phyloP scores from a whole-genome alignment of 2,329 filamentous ascomycete species.

The Nannizzia gypsea region DNA sequence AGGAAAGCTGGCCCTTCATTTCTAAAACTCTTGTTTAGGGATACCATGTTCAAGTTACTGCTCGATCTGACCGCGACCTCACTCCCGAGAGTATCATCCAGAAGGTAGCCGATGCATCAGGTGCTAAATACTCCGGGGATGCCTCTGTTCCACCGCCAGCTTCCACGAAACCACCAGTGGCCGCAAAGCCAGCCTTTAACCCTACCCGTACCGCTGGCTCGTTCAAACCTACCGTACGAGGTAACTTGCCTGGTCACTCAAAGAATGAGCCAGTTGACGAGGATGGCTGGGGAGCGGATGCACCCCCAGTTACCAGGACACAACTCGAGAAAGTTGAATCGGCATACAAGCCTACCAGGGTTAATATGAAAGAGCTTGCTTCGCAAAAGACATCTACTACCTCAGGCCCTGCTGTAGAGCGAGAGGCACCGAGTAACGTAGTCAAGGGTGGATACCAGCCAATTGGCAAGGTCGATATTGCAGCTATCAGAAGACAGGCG shows the following conservation, averaged over 20 bases:
- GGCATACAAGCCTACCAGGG: constrained; percentile 89
- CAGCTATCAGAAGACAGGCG: constrained; percentile 67
- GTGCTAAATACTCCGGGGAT: constrained; percentile 78
- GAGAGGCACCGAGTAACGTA: constrained; percentile 49
- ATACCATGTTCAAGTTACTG: constrained; percentile 95
- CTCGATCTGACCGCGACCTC: constrained; percentile 79
- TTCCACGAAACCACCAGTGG: constrained; percentile 50
- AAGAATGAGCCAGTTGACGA: constrained; percentile 49
- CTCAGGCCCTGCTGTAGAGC: constrained; percentile 31
- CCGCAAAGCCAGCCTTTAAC: constrained; percentile 85
- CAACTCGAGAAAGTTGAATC: constrained; percentile 84
- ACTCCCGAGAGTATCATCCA: constrained; percentile 78
- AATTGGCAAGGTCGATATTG: constrained; percentile 94
- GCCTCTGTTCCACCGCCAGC: constrained; percentile 44
- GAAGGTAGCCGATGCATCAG: constrained; percentile 89
- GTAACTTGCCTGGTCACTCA: constrained; percentile 42
- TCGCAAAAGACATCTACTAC: constrained; percentile 53
- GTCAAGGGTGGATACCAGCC: constrained; percentile 84
- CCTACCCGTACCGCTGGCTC: constrained; percentile 52
- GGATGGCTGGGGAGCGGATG: constrained; percentile 92
- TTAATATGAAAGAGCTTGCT: constrained; percentile 78
- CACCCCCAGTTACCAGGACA: constrained; percentile 75
- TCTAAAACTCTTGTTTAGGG: constrained; percentile 39
- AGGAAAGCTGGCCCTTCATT: constrained; percentile 9
- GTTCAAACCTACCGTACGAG: constrained; percentile 57